These are phyloP conservation scores for Gaultheria prostrata DNA, from an alignment of 148 eudicot species.

Conservation along the genomic window DNA sequence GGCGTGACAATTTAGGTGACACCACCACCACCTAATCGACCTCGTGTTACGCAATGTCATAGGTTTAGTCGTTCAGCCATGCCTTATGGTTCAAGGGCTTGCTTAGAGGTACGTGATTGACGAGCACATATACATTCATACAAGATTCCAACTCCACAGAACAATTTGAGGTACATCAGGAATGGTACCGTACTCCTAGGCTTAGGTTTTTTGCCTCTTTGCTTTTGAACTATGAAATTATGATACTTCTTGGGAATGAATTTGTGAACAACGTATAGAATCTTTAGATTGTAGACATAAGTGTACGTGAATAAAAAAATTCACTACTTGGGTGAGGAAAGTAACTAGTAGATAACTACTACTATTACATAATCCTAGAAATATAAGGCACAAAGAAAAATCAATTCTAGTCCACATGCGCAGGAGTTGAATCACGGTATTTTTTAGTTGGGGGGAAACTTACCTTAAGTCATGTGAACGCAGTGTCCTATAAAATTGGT, in stretches of 20 bases:
- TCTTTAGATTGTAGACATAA: no score
- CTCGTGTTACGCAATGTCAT: background rate
- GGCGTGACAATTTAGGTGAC: background rate
- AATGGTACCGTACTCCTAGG: background rate
- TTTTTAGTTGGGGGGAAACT: background rate
- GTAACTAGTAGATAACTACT: background rate
- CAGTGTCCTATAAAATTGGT: background rate
- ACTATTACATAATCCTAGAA: background rate
- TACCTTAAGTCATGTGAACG: background rate
- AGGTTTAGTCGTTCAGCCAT: background rate
- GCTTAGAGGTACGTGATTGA: background rate
- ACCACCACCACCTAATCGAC: background rate
- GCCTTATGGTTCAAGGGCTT: background rate
- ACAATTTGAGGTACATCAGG: background rate
- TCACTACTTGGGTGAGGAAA: background rate
- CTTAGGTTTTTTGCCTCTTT: slow-evolving; percentile 1
- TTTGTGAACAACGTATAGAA: background rate
- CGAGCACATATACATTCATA: background rate
- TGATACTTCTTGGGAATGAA: background rate
- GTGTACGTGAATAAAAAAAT: no score
- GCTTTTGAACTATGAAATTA: background rate
- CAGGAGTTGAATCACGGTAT: no score
- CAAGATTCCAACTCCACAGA: background rate
- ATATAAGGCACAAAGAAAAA: background rate
- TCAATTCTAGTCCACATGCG: background rate